Percentiles rank a stretch among this genome's conserved stretches.
Conservation (phyloP, 2,329 filamentous ascomycete species). For the Zymoseptoria tritici region DNA sequence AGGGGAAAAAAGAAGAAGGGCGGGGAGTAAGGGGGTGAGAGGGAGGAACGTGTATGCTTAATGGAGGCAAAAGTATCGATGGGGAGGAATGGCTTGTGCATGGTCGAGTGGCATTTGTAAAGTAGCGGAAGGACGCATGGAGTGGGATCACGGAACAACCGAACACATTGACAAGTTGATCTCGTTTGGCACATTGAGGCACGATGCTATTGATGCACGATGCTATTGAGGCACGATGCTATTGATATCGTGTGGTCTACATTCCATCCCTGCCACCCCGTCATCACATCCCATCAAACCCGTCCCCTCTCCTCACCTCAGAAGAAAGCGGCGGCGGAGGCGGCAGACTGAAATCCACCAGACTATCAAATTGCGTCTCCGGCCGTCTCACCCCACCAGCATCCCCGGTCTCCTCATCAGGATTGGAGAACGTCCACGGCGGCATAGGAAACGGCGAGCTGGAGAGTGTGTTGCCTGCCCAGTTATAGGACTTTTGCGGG, state of each 20-base stretch:
- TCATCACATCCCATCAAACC: neutral
- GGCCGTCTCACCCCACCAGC: neutral
- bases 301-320: neutral
- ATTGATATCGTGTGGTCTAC: neutral
- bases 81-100: neutral
- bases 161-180: neutral
- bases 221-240: neutral
- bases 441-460: slow-evolving; percentile 13
- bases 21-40: neutral
- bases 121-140: neutral
- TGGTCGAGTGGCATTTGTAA: neutral
- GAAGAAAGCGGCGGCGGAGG: slow-evolving; percentile 7
- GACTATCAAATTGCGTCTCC: slow-evolving; percentile 3
- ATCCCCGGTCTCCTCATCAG: neutral
- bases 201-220: neutral
- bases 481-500: neutral
- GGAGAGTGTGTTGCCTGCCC: slow-evolving; percentile 3
- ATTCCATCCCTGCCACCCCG: neutral
- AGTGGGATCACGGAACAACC: neutral
- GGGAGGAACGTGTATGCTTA: neutral
- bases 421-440: neutral
- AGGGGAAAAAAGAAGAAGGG: slow-evolving; percentile 18
- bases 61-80: neutral
- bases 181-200: neutral
- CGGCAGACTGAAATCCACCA: slow-evolving; percentile 8